Percentiles rank a stretch among this genome's conserved stretches.
These are phyloP conservation scores for Blastocystis sp. DNA, from an alignment of 352 stramenopile genomes.

Conservation along the genomic window DNA sequence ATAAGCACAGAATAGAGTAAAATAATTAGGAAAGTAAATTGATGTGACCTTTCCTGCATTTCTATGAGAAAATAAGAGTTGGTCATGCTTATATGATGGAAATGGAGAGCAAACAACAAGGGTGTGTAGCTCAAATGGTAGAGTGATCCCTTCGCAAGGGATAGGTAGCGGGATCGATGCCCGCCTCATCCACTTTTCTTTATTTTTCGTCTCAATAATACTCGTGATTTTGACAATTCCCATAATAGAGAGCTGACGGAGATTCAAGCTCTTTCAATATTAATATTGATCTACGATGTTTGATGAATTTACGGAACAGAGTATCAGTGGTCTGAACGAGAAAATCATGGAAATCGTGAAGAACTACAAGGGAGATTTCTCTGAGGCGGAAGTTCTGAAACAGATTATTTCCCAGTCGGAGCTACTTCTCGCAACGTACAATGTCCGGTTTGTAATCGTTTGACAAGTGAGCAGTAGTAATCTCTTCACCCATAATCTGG, in stretches of 20 bases:
- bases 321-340: not conserved
- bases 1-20: no score
- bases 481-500: conserved; percentile 3
- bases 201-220: not conserved
- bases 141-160: conserved; percentile 62
- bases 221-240: not conserved
- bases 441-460: not conserved
- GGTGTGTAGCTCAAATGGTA: conserved; percentile 64
- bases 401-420: not conserved
- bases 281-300: not conserved
- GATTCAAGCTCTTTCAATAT: not conserved
- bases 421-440: conserved; percentile 17
- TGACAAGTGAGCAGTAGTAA: not conserved
- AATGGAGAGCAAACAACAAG: not conserved
- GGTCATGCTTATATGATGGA: not conserved
- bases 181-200: conserved; percentile 62
- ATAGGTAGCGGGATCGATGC: conserved; percentile 64
- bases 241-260: not conserved
- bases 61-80: no score
- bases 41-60: no score
- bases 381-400: conserved; percentile 25
- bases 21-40: no score
- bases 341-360: conserved; percentile 6
- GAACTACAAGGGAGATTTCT: not conserved
- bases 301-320: not conserved